These are phyloP conservation scores for Marasmius sp. DNA, from an alignment of 1,284 basidiomycete genomes.

Conservation along the genomic window DNA sequence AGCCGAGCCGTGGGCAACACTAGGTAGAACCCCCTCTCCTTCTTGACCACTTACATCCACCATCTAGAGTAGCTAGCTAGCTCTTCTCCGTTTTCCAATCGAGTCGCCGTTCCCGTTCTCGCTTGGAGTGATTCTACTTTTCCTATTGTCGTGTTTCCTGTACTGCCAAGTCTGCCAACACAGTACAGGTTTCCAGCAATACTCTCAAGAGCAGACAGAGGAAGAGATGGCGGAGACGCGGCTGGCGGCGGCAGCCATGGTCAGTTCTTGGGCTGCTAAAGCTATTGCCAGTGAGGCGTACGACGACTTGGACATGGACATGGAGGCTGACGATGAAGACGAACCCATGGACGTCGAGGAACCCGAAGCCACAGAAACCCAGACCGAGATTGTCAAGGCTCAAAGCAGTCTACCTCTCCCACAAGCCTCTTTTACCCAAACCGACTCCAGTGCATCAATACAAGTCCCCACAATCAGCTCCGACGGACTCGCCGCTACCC, in stretches of 20 bases:
- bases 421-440: not conserved
- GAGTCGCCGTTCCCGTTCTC: no score
- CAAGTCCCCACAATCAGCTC: not conserved
- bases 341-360: not conserved
- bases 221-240: not conserved
- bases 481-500: not conserved
- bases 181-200: not conserved
- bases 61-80: no score
- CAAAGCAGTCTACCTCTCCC: not conserved
- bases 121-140: no score
- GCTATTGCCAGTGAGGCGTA: not conserved
- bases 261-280: not conserved
- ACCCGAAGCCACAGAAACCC: not conserved
- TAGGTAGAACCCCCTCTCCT: no score
- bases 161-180: no score
- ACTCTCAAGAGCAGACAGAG: not conserved
- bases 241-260: not conserved
- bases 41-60: no score
- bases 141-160: no score
- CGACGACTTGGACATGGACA: not conserved
- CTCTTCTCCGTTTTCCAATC: no score
- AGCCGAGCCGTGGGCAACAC: no score
- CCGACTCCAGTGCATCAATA: not conserved
- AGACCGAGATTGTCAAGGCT: not conserved
- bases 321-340: not conserved